Conservation (phyloP, 2,329 filamentous ascomycete genomes). For the Mycosphaerella arachidis region DNA sequence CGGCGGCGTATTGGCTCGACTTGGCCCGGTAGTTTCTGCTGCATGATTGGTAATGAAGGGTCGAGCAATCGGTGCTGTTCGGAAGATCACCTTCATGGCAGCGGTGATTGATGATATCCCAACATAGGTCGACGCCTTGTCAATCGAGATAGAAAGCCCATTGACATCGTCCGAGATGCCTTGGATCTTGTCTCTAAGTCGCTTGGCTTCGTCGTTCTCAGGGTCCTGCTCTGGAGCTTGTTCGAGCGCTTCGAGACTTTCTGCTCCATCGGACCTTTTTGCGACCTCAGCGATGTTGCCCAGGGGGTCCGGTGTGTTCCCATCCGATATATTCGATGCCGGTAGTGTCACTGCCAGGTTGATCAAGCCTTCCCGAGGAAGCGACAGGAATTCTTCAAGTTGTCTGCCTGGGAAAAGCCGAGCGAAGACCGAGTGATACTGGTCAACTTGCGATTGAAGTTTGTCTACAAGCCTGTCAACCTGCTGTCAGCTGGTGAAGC, state of each 20-base stretch:
- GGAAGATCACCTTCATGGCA: conserved; percentile 33
- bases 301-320: conserved; percentile 6
- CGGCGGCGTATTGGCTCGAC: conserved; percentile 25
- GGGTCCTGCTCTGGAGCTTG: conserved; percentile 62
- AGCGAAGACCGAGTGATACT: conserved; percentile 41
- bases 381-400: conserved; percentile 36
- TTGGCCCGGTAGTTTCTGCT: conserved; percentile 27
- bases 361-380: conserved; percentile 44
- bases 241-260: conserved; percentile 59
- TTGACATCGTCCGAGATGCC: conserved; percentile 36
- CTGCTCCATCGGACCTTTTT: conserved; percentile 44
- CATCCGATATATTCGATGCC: conserved; percentile 35
- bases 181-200: conserved; percentile 40
- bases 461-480: conserved; percentile 47
- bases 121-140: conserved; percentile 30
- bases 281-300: conserved; percentile 24
- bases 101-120: conserved; percentile 32
- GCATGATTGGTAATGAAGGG: conserved; percentile 25
- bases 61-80: conserved; percentile 27
- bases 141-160: conserved; percentile 30
- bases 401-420: conserved; percentile 42
- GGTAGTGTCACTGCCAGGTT: conserved; percentile 42
- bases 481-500: background rate
- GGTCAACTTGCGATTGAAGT: conserved; percentile 47
- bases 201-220: conserved; percentile 61